Evolutionary conservation across 2,329 filamentous ascomycete genomes (phyloP), one percentile per base, ranked within the genome.

Genomic region (Phaeophleospora eucalypticola): DNA sequence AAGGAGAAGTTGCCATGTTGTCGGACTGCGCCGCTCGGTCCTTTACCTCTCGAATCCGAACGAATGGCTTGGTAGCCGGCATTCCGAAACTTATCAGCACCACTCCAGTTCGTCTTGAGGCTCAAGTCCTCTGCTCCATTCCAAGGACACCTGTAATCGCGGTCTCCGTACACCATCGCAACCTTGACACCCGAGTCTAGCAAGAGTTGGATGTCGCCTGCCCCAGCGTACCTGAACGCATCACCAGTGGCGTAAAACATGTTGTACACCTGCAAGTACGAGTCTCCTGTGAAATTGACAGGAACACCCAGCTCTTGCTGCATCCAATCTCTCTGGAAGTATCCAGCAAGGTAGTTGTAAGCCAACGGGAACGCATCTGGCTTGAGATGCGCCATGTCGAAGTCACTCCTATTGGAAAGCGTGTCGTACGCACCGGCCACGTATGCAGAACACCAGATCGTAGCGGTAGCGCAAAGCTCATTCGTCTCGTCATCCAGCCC

Each of bases 291-390:
- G 51, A 68, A 76, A 53, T 76, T 76, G 44, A 75, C 61, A 32
- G 65, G 67, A 4, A 70, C 70, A 8, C 74, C 73, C 14, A 77
- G 71, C 3, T 71, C 72, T 20, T 63, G 51, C 46, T 75, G 70
- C 1, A 76, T 69, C 37, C 64, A 60, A 2, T 61, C 65, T 16
- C 55, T 64, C 54, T 76, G 77, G 41, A 77, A 66, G 54, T 73
- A 77, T 45, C 74, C 71, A 20, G 43, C 35, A 12, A 44, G 16
- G n/a, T n/a, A n/a, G n/a, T n/a, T n/a, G 36, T 57, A 60, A 9
- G 37, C 40, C 2, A 49, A 38, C 10, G 61, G 59, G 6, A 40
- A 55, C 1, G 57, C 54, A 21, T 57, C 54, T 4, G 61, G 58
- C 6, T 48, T 35, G 12, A 52, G n/a, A 17, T 51, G 44, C 6